Evolutionary conservation across 768 basidiomycete genomes (phyloP).

Genomic region (Austroboletus eburneus): DNA sequence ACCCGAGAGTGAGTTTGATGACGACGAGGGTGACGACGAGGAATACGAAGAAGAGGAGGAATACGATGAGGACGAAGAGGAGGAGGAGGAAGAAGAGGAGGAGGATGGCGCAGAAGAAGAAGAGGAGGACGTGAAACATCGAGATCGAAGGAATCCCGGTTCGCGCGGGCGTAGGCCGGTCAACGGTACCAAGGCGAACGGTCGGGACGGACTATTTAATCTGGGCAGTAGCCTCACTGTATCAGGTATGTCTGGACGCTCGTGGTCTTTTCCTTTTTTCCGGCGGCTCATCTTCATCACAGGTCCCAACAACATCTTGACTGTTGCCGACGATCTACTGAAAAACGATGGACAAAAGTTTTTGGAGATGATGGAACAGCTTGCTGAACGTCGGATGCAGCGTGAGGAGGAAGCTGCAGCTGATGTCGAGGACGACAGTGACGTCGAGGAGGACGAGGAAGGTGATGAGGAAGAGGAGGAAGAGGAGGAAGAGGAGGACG

Average conservation of each 20-base stretch:
- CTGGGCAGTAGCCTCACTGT: slow-evolving; percentile 83
- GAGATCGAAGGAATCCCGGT: slow-evolving; percentile 31
- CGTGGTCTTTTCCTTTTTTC: slow-evolving; percentile 8
- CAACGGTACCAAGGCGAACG: slow-evolving; percentile 44
- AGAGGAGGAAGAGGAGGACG: slow-evolving; percentile 60
- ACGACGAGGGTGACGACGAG: slow-evolving; percentile 56
- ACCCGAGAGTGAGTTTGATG: slow-evolving; percentile 62
- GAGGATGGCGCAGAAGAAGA: slow-evolving; percentile 63
- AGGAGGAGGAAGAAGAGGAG: slow-evolving; percentile 69
- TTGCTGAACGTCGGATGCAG: slow-evolving; percentile 91
- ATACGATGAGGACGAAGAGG: slow-evolving; percentile 58
- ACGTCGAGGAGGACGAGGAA: slow-evolving; percentile 56
- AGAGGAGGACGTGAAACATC: slow-evolving; percentile 45
- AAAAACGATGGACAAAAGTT: slow-evolving; percentile 99
- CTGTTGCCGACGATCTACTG: slow-evolving; percentile 96
- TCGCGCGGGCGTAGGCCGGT: slow-evolving; percentile 38
- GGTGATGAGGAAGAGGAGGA: slow-evolving; percentile 62
- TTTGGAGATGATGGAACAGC: slow-evolving; percentile 99
- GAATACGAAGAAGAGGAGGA: slow-evolving; percentile 53
- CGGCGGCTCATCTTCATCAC: slow-evolving; percentile 17
- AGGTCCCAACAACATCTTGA: slow-evolving; percentile 93
- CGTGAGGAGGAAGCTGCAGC: slow-evolving; percentile 72
- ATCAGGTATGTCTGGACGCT: slow-evolving; percentile 48
- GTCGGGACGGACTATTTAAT: slow-evolving; percentile 69
- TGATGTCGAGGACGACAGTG: slow-evolving; percentile 59